Evolutionary conservation across 345 rosid genomes (phyloP).

Genomic region (Draba incana): DNA sequence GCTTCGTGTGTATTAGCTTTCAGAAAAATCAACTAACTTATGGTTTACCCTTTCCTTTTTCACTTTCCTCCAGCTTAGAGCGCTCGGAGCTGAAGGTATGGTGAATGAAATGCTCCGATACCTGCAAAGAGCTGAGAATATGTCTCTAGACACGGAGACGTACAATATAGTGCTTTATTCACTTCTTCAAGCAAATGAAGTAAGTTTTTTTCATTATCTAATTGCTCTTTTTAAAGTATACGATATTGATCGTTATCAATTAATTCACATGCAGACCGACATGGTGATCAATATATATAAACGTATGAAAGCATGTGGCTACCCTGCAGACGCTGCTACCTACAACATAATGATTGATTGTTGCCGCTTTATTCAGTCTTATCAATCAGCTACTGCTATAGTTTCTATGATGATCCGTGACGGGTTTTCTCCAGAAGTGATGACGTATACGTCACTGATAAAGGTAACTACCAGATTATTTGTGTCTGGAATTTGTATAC

Average conservation of each 20-base stretch:
- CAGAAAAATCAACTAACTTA: neutral
- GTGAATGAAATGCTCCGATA: slow-evolving; percentile 56
- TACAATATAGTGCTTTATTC: slow-evolving; percentile 69
- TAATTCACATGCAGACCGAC: slow-evolving; percentile 51
- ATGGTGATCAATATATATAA: slow-evolving; percentile 62
- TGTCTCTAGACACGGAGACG: slow-evolving; percentile 47
- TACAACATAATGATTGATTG: slow-evolving; percentile 75
- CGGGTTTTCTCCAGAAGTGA: slow-evolving; percentile 55
- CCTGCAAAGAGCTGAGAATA: slow-evolving; percentile 56
- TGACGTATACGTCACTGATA: slow-evolving; percentile 56
- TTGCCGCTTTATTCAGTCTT: slow-evolving; percentile 55
- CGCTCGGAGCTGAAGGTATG: slow-evolving; percentile 83
- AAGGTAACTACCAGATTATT: slow-evolving; percentile 51
- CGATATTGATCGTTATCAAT: slow-evolving; percentile 22
- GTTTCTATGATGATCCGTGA: slow-evolving; percentile 81
- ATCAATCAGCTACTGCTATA: slow-evolving; percentile 60
- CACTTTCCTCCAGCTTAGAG: slow-evolving; percentile 59
- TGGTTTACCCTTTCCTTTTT: neutral
- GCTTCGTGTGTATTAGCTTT: slow-evolving; percentile 3
- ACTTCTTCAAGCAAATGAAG: slow-evolving; percentile 64
- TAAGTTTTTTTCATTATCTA: slow-evolving; percentile 44
- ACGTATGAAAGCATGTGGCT: slow-evolving; percentile 52
- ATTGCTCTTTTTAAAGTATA: slow-evolving; percentile 26
- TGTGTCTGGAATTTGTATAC: slow-evolving; percentile 9
- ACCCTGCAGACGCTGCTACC: slow-evolving; percentile 54